Conservation (phyloP, 371 early-diverging fungal species). For the Mortierella sp. region DNA sequence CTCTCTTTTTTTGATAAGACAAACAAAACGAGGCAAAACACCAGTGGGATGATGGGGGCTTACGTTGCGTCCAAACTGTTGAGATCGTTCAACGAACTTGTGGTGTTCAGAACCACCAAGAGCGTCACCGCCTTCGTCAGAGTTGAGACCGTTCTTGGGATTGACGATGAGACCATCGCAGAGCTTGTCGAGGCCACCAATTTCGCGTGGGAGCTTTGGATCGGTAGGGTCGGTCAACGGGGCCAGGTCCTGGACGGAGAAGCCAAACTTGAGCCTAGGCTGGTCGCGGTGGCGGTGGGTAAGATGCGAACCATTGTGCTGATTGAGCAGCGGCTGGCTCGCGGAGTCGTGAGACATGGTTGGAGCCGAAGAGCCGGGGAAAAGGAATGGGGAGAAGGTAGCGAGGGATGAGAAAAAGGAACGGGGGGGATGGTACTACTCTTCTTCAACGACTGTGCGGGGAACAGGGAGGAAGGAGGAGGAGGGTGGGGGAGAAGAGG, state of each 20-base stretch:
- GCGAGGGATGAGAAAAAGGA: not conserved
- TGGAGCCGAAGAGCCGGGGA: no score
- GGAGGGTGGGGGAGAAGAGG: not conserved
- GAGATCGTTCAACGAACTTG: constrained; percentile 69
- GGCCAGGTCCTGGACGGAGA: constrained; percentile 25
- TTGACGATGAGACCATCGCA: constrained; percentile 71
- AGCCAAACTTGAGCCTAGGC: constrained; percentile 7
- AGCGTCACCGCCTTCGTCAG: constrained; percentile 65
- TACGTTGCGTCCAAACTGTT: constrained; percentile 75
- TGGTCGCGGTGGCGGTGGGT: not conserved
- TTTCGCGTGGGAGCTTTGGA: constrained; percentile 65
- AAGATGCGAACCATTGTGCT: constrained; percentile 5
- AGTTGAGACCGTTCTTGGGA: constrained; percentile 67
- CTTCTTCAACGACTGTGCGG: constrained; percentile 9
- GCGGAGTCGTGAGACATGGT: constrained; percentile 26
- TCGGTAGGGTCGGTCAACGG: constrained; percentile 76
- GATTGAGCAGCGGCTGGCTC: constrained; percentile 34
- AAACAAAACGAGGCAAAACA: constrained; percentile 65
- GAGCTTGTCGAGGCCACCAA: constrained; percentile 74
- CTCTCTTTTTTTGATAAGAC: constrained; percentile 61
- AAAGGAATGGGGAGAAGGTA: not conserved
- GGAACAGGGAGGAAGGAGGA: constrained; percentile 3
- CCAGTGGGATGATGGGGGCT: constrained; percentile 56
- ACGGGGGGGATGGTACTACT: constrained; percentile 1
- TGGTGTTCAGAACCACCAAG: constrained; percentile 38